These are phyloP conservation scores for Arthromyces matolae DNA, from an alignment of 768 basidiomycete species.

Conservation along the genomic window DNA sequence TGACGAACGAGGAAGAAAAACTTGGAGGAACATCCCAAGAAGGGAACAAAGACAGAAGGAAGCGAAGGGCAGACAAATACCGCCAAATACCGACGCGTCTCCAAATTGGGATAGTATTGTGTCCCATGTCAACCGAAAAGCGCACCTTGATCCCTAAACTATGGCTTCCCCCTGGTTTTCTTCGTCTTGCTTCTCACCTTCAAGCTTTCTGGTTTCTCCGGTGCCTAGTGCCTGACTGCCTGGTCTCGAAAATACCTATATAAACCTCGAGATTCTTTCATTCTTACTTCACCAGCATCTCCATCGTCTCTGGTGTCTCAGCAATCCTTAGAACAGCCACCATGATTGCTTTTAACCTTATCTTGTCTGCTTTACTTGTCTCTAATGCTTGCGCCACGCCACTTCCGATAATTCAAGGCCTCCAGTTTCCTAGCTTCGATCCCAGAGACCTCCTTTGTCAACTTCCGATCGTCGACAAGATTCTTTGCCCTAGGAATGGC, in stretches of 20 bases:
- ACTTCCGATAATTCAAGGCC: constrained; percentile 8
- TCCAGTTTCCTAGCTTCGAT: constrained; percentile 34
- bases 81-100: constrained; percentile 12
- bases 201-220: constrained; percentile 10
- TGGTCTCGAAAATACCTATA: constrained; percentile 9
- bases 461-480: constrained; percentile 38
- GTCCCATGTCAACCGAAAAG: constrained; percentile 17
- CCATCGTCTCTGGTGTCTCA: constrained; percentile 16
- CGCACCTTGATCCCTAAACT: constrained; percentile 10
- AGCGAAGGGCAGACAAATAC: constrained; percentile 5
- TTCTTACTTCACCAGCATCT: constrained; percentile 16
- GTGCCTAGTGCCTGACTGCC: constrained; percentile 19
- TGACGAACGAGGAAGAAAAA: background rate
- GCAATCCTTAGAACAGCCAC: constrained; percentile 6
- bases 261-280: constrained; percentile 14
- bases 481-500: constrained; percentile 40
- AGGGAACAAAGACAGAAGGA: constrained; percentile 13
- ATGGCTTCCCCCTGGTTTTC: constrained; percentile 4
- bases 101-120: constrained; percentile 20
- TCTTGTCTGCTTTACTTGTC: constrained; percentile 29
- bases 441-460: constrained; percentile 43
- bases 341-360: constrained; percentile 34
- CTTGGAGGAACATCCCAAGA: too few relatives aligned
- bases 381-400: constrained; percentile 30
- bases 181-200: constrained; percentile 4